Evolutionary conservation across 2,329 filamentous ascomycete species (phyloP), one percentile per base, ranked within the genome.

Genomic region (Pseudomassariella vexata): DNA sequence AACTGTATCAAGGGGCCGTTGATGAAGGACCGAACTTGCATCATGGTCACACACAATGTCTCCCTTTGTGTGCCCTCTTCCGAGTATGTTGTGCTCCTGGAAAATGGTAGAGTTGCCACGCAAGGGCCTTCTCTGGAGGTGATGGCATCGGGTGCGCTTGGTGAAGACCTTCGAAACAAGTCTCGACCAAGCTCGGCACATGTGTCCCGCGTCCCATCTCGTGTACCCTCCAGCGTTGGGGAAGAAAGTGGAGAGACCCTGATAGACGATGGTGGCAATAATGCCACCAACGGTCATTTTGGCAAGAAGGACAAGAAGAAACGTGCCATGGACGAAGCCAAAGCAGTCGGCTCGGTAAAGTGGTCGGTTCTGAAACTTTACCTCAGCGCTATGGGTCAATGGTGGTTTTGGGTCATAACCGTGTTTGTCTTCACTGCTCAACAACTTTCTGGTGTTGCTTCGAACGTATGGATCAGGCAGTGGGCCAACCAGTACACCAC

Each of bases 1-100:
- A 84, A 95, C 58, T 94, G 89, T 38, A 81, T 98, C 42, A 81
- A 81, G 47, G 92, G 92, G 3, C 85, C 86, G 5, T 63, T 98
- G 31, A 96, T 98, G 92, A 65, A 73, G 36, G 72, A 80, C 50
- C 79, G 92, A 24, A 96, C 92, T 18, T 96, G 92, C 57, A 86
- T 98, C 33, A 70, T 98, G 25, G 90, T 98, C 21, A 95, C 92
- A 0, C 92, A 98, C 65, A 98, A 96, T 50, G 76, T 92, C 18
- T 76, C 85, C n/a, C 73, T 98, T 12, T 92, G 87, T 45, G 78
- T 88, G 6, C 87, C 89, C 5, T 70, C 79, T 21, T 81, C 90
- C 0, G 77, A 88, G 34, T 85, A 84, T 45, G 82, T 94, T 5
- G 82, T 96, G 8, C 73, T 87, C 4, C 72, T 98, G 38, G 85